Base-by-base conservation (phyloP, 805 yeast genomes). In the Barnettozyma populi region DNA sequence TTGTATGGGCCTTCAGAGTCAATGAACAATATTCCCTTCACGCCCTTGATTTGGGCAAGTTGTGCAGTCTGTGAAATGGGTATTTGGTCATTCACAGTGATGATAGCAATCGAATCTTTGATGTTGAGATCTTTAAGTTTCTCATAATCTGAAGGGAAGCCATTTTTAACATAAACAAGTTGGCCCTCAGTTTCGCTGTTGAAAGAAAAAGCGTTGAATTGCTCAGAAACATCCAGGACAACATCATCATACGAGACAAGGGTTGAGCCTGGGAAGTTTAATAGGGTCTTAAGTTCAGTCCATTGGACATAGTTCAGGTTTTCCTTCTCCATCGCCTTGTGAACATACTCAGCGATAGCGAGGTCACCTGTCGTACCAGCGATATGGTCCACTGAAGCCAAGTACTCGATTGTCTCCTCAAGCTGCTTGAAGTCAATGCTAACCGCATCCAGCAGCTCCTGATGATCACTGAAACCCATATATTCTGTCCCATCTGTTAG, bases 301-400 rank as follows among this genome's bases (percentile, higher is more conserved):
- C 78, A 74, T 38, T 79, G 81, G 5, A 79, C 73, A 2, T 65
- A 50, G 25, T 69, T 66, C 19, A 90, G 51, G 2, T 86, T 86
- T 52, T 81, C 78, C 45, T 79, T 74, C 20, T 65, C 61, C 65
- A 86, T 79, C 43, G 78, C 76, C 21, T 75, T 76, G 50, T 78
- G 72, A 14, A 90, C 70, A 60, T 83, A 89, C 49, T 75, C 72
- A 2, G 89, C 82, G 34, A 90, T 66, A 0, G 92, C 76, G 50
- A 80, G 65, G 63, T 89, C 97, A 18, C 96, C 98, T 14, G 80
- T 77, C 2, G 97, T 84, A 3, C 98, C 98, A 0, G 97, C 80
- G 53, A 84, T 66, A 62, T 90, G 97, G 3, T 82, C 82, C 64
- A 92, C 70, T 20, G 78, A 64, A 38, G 59, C 44, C 19, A 59